Base-by-base conservation (phyloP, 2,329 filamentous ascomycete species). In the Stenocarpella maydis region DNA sequence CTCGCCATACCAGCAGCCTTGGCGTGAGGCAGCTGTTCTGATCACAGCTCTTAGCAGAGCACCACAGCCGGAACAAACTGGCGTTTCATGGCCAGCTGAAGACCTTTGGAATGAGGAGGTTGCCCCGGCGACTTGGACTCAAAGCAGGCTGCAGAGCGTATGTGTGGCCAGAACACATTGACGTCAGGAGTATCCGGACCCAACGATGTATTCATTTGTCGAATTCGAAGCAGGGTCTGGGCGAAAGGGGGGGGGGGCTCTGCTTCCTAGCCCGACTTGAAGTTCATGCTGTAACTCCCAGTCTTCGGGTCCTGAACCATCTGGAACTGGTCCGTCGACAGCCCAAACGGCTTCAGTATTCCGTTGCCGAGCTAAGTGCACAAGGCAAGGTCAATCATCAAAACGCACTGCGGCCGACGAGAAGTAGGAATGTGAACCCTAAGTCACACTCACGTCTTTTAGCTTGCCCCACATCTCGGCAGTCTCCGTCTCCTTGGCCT, bases 381-480 rank as follows among this genome's bases (percentile, higher is more conserved):
- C 21, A 17, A 31, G 21, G n/a, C 14, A 28, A n/a, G 31, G 47
- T 60, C 55, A 66, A 41, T 58, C 21, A 63, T 41, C 17, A 31
- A 34, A 10, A 34, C 54, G 10, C 24, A 39, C 4, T 41, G 9
- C 41, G 41, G 24, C 43, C 2, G 45, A 12, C 60, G 17, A 28
- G 21, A 9, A 58, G 21, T 28, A 37, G 43, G 28, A 24, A 15
- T 19, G 24, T 28, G 34, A 34, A 31, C 39, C n/a, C n/a, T 55
- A 31, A 8, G 6, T 17, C 49, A n/a, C 60, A 84, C 87, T 82
- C 73, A 90, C 88, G 74, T 91, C 90, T 78, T 97, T 98, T 75
- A 99, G 81, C 82, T 98, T 98, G 21, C 92, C 93, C 94, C 97
- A 97, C 94, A 98, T 98, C 82, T 99, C 95, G 3, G 88, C 91